Evolutionary conservation across 2,329 filamentous ascomycete genomes (phyloP).

Genomic region (Aspergillus sp.): DNA sequence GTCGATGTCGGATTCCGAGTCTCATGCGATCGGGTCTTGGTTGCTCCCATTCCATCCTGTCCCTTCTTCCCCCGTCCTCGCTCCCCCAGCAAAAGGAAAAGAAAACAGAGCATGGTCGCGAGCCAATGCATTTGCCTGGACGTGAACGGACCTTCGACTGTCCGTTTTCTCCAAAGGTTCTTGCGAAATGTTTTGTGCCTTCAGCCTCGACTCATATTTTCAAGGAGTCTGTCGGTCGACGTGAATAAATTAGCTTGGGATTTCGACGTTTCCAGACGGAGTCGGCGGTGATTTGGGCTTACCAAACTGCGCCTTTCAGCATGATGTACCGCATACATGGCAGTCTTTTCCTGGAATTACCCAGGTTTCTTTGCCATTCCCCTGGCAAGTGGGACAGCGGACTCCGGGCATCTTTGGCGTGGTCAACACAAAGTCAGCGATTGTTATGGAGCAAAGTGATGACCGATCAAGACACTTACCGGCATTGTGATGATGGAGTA

Average conservation of each 20-base stretch:
- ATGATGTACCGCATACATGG: slow-evolving; percentile 40
- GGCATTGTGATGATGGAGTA: slow-evolving; percentile 9
- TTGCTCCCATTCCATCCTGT: background rate
- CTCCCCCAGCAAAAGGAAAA: background rate
- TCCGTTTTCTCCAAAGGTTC: background rate
- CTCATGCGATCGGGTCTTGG: background rate
- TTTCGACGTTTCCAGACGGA: background rate
- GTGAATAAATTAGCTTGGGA: background rate
- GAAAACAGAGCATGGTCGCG: background rate
- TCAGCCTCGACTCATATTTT: background rate
- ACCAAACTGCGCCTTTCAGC: slow-evolving; percentile 18
- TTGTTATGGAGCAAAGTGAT: background rate
- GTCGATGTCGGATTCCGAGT: background rate
- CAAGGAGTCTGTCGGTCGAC: background rate
- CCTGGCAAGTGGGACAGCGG: slow-evolving; percentile 40
- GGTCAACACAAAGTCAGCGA: background rate
- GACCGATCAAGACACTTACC: slow-evolving; percentile 3
- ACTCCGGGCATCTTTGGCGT: slow-evolving; percentile 45
- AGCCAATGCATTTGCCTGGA: background rate
- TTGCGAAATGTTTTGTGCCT: background rate
- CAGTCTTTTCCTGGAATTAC: slow-evolving; percentile 49
- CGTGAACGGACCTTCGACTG: background rate
- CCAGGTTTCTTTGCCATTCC: slow-evolving; percentile 41
- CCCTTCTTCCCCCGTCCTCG: background rate
- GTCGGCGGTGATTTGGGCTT: background rate